Evolutionary conservation across 2,329 filamentous ascomycete genomes (phyloP), one percentile per base, ranked within the genome.

Genomic region (Fusarium buharicum): DNA sequence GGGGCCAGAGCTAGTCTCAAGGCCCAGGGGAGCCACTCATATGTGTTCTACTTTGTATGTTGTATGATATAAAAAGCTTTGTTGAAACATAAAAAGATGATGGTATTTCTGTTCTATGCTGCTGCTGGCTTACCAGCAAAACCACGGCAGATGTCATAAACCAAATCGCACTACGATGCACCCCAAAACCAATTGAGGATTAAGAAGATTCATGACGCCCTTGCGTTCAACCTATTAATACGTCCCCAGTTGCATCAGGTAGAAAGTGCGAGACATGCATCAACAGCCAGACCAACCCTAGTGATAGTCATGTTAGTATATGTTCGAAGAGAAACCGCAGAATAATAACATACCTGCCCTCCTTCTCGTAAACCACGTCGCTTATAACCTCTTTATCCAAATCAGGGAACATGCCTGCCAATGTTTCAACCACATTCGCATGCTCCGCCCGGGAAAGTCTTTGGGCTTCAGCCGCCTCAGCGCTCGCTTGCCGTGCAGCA

Each of bases 381-480:
- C 93, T 93, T 73, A 99, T 98, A 33, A 99, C 85, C 44, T 99
- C 96, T 70, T 88, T 87, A 75, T 99, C 95, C 46, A 99, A 81
- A 72, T 96, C 93, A 1, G 95, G 95, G 75, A 99, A 99, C 95
- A 99, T 99, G 69, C 92, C 90, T 43, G 92, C 89, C 54, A 99
- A 79, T 31, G 95, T 98, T 77, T 98, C 95, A 3, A 98, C 94
- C 8, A 99, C 88, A 69, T 93, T 94, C 50, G 86, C 83, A 76
- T 98, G 93, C 80, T 99, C 95, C 51, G 90, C 89, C 31, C 88
- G 83, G 67, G 95, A 88, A 58, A 98, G 86, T 14, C 90, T 83
- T 64, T 93, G 86, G 8, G 94, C 94, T 74, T 99, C 91, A 10
- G 94, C 94, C 7, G 86, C 86, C 75, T 98, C 94, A 1, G 91